A percentile compares a stretch with the other conserved stretches of the same genome.
Conservation (phyloP, 805 yeast species). For the Candida alai region DNA sequence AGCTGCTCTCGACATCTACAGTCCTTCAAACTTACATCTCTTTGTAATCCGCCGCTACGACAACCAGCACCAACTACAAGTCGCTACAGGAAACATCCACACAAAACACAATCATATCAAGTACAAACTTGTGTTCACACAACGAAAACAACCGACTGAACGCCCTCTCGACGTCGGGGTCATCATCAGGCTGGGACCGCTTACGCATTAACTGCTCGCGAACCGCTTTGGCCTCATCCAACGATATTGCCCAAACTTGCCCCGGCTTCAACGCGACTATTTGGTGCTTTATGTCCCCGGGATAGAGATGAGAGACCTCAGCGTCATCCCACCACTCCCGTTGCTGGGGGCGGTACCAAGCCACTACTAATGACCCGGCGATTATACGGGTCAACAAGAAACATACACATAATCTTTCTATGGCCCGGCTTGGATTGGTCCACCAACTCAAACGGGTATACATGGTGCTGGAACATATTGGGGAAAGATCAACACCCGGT, state of each 20-base stretch:
- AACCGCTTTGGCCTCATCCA: conserved; percentile 22
- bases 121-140: conserved; percentile 39
- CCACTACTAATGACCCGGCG: conserved; percentile 23
- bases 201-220: conserved; percentile 32
- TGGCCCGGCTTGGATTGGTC: conserved; percentile 35
- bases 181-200: conserved; percentile 16
- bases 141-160: conserved; percentile 22
- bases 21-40: too few species aligned
- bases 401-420: conserved; percentile 38
- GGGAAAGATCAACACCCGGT: conserved; percentile 35
- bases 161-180: conserved; percentile 10
- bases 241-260: conserved; percentile 15
- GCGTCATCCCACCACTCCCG: conserved; percentile 27
- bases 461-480: conserved; percentile 37
- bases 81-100: too few species aligned
- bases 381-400: conserved; percentile 34
- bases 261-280: conserved; percentile 6
- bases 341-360: conserved; percentile 38
- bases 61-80: too few species aligned
- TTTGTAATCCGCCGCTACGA: too few species aligned
- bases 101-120: too few species aligned
- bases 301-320: conserved; percentile 8
- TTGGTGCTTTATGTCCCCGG: conserved; percentile 5
- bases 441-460: conserved; percentile 32
- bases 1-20: too few species aligned